Evolutionary conservation across 805 yeast genomes (phyloP), one percentile per base, ranked within the genome.

Genomic region (Pichia paraexigua): DNA sequence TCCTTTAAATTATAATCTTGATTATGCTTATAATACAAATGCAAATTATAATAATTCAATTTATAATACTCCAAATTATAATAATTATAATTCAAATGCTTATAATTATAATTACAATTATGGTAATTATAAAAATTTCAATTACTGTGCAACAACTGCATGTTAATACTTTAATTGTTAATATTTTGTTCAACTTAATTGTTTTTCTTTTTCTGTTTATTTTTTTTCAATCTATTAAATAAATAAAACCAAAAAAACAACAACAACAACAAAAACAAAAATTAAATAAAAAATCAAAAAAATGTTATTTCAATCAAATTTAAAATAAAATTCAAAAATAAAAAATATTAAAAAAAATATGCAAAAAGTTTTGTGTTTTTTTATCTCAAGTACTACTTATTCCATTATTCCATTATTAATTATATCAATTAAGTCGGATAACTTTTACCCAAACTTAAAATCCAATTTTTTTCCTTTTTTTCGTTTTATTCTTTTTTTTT

Each of bases 121-220:
- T 32, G 45, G 30, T 30, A 21, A 30, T 20, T 24, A 50, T 32
- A 47, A 42, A 25, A n/a, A 42, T 42, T 20, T 9, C 28, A 24
- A 42, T 25, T 58, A 54, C 32, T 55, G 59, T 47, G 53, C 63
- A 40, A 57, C 63, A 5, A 48, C 60, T 32, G 62, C 63, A n/a
- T 58, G 60, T 46, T 61, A 45, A 54, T 8, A 3, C 17, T 17
- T 3, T 35, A n/a, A 35, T 17, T 35, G 9, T 17, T 35, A 17
- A 2, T 13, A 15, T 35, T 17, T n/a, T 7, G 3, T 35, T 35
- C n/a, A 35, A 35, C 11, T 35, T n/a, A 32, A 24, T 24, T 24
- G 28, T 35, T 35, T 22, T 42, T 48, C 24, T 39, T 22, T 35
- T 35, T 35, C 39, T 35, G 20, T 35, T 35, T 35, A 35, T 35